Percentiles rank a stretch among this genome's conserved stretches.
Conservation (phyloP, 2,329 filamentous ascomycete genomes). For the Rhynchosporium graminicola region DNA sequence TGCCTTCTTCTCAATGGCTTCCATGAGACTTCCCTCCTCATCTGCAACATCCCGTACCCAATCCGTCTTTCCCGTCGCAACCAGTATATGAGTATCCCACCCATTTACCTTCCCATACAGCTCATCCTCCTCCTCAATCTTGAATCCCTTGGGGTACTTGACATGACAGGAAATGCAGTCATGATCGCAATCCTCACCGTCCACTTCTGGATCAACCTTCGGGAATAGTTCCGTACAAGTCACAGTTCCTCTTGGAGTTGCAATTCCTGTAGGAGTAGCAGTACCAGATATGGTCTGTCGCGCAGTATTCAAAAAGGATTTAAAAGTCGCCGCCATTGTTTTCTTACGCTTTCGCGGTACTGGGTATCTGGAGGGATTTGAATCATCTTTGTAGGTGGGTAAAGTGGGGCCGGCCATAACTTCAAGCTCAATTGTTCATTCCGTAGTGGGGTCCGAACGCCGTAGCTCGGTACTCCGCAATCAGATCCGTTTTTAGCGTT, state of each 20-base stretch:
- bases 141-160: conserved; percentile 70
- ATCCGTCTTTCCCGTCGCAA: conserved; percentile 94
- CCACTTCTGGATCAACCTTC: conserved; percentile 70
- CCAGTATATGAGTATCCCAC: conserved; percentile 86
- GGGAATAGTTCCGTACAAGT: conserved; percentile 60
- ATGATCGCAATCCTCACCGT: conserved; percentile 85
- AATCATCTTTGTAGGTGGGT: conserved; percentile 17
- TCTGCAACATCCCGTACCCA: conserved; percentile 90
- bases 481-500: conserved; percentile 16
- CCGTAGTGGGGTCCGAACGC: conserved; percentile 17
- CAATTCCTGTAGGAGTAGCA: conserved; percentile 30
- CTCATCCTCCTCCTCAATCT: conserved; percentile 74
- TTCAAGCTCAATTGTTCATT: neutral
- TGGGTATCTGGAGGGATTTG: conserved; percentile 12
- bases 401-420: conserved; percentile 14
- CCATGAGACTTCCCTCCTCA: conserved; percentile 83
- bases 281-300: conserved; percentile 33
- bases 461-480: conserved; percentile 11
- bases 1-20: conserved; percentile 62
- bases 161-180: conserved; percentile 84
- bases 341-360: conserved; percentile 17
- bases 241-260: conserved; percentile 31
- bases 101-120: conserved; percentile 84
- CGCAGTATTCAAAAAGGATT: conserved; percentile 34
- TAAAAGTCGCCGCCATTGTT: conserved; percentile 36